phyloP scores from a whole-genome alignment of 257 asterid species.

The Lantana camara region DNA sequence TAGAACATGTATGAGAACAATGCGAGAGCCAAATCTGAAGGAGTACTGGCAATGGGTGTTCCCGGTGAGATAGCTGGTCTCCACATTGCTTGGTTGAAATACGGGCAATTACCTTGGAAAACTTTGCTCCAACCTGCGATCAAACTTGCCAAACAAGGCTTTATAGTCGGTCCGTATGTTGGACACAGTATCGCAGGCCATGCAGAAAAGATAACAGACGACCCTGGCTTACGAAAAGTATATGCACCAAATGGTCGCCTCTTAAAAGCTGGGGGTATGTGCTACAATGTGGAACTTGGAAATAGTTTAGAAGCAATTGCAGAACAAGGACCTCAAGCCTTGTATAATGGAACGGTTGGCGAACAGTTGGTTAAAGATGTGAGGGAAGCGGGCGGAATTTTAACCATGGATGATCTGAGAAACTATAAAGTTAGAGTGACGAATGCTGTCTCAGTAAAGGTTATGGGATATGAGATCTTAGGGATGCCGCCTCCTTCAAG shows the following conservation, averaged over 20 bases:
- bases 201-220: slow-evolving; percentile 41
- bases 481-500: slow-evolving; percentile 98
- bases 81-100: slow-evolving; percentile 68
- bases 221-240: slow-evolving; percentile 64
- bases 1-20: slow-evolving; percentile 82
- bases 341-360: slow-evolving; percentile 77
- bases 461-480: slow-evolving; percentile 72
- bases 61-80: slow-evolving; percentile 98
- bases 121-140: slow-evolving; percentile 69
- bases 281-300: slow-evolving; percentile 83
- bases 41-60: slow-evolving; percentile 80
- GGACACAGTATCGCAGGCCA: slow-evolving; percentile 37
- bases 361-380: slow-evolving; percentile 66
- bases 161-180: slow-evolving; percentile 57
- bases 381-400: slow-evolving; percentile 70
- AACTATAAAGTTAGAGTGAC: slow-evolving; percentile 56
- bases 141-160: slow-evolving; percentile 84
- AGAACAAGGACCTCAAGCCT: slow-evolving; percentile 71
- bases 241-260: slow-evolving; percentile 74
- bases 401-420: slow-evolving; percentile 83
- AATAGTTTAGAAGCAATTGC: slow-evolving; percentile 66
- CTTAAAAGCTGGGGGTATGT: slow-evolving; percentile 66
- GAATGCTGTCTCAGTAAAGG: slow-evolving; percentile 53
- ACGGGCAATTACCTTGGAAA: slow-evolving; percentile 82
- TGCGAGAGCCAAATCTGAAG: slow-evolving; percentile 44